Evolutionary conservation across 345 rosid species (phyloP).

Genomic region (Citrus maxima): DNA sequence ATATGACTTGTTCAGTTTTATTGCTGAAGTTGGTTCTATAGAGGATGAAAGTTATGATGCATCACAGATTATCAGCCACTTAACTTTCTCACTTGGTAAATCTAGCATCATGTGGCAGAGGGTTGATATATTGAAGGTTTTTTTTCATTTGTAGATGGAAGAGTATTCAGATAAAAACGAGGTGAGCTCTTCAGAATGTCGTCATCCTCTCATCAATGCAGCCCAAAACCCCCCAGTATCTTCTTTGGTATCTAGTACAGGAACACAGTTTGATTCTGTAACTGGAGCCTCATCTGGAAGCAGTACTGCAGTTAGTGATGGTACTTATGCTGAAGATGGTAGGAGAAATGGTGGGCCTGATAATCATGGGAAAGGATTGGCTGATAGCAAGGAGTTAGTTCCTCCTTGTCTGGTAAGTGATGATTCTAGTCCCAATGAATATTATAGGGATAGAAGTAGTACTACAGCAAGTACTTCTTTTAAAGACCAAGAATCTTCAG

Average conservation of each 20-base stretch:
- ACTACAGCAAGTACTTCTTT: constrained; percentile 42
- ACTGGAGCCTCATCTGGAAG: constrained; percentile 30
- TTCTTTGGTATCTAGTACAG: constrained; percentile 20
- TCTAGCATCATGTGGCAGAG: constrained; percentile 10
- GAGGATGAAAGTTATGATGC: not conserved
- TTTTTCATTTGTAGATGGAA: constrained; percentile 38
- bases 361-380: constrained; percentile 30
- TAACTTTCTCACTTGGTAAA: not conserved
- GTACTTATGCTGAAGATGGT: constrained; percentile 23
- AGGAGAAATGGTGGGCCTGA: constrained; percentile 21
- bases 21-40: not conserved
- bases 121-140: constrained; percentile 1
- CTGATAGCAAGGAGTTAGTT: constrained; percentile 35
- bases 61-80: not conserved
- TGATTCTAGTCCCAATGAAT: constrained; percentile 31
- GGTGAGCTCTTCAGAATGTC: constrained; percentile 28
- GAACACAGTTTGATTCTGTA: constrained; percentile 31
- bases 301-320: constrained; percentile 19
- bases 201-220: constrained; percentile 22
- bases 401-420: constrained; percentile 43
- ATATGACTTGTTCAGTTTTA: not conserved
- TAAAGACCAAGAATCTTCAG: constrained; percentile 47
- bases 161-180: constrained; percentile 28
- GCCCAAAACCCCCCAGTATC: constrained; percentile 23
- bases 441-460: constrained; percentile 37